These are phyloP conservation scores for Tricholoma hemisulphureum DNA, from an alignment of 768 basidiomycete species.

Conservation along the genomic window DNA sequence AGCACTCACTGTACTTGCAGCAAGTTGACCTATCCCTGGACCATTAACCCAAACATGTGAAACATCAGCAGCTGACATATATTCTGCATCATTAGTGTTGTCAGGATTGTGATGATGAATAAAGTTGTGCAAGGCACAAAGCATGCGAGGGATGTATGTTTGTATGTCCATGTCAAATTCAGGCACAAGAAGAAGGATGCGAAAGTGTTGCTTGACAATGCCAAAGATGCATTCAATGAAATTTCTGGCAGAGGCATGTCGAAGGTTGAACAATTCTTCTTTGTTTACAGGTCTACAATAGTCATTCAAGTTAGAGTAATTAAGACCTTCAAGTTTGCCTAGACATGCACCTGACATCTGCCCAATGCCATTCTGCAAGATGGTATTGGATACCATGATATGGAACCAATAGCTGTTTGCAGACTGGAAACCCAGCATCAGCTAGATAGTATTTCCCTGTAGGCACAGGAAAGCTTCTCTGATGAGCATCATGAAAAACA, in stretches of 20 bases:
- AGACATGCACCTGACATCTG: slow-evolving; percentile 12
- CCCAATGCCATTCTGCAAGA: slow-evolving; percentile 20
- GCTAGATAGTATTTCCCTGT: slow-evolving; percentile 33
- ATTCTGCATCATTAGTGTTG: neutral
- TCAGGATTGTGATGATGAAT: neutral
- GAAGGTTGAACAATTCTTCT: slow-evolving; percentile 38
- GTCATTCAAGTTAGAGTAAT: neutral
- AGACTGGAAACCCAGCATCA: slow-evolving; percentile 34
- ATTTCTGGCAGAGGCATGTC: slow-evolving; percentile 33
- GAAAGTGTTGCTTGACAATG: slow-evolving; percentile 23
- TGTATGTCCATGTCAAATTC: slow-evolving; percentile 26
- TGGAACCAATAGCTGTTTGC: slow-evolving; percentile 32
- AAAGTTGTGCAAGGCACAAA: slow-evolving; percentile 32
- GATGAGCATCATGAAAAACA: slow-evolving; percentile 23
- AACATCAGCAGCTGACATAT: neutral
- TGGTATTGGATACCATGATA: slow-evolving; percentile 37
- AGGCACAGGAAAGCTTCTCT: slow-evolving; percentile 24
- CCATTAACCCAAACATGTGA: neutral
- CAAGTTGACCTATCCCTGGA: neutral
- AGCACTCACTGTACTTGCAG: neutral
- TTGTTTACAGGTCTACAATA: slow-evolving; percentile 26
- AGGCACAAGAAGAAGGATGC: slow-evolving; percentile 16
- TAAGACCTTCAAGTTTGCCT: neutral
- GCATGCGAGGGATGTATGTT: slow-evolving; percentile 22
- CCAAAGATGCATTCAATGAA: slow-evolving; percentile 41